Conservation (phyloP, 2,329 filamentous ascomycete genomes). For the Colletotrichum cordylinicola region DNA sequence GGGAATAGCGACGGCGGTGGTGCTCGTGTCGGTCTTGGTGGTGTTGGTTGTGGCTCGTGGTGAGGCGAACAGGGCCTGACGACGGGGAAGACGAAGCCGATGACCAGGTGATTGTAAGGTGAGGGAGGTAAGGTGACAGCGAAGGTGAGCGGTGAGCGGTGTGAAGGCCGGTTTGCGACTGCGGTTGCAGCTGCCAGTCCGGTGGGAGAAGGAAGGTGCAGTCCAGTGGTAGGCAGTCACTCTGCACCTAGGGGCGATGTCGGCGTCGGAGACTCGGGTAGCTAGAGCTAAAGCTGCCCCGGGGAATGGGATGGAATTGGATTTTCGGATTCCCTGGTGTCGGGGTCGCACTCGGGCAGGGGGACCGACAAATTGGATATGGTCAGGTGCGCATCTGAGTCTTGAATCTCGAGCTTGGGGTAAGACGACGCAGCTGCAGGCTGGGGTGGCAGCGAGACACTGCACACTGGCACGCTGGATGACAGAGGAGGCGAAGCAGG, state of each 20-base stretch:
- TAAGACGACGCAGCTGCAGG: slow-evolving; percentile 1
- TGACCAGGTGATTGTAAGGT: not conserved
- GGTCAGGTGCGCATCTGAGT: slow-evolving; percentile 11
- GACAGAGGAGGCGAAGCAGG: not conserved
- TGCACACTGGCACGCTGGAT: not conserved
- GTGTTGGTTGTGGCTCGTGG: not conserved
- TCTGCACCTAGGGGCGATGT: slow-evolving; percentile 11
- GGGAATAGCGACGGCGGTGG: not conserved
- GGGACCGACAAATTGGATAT: slow-evolving; percentile 13
- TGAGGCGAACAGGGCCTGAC: not conserved
- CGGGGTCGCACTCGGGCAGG: slow-evolving; percentile 4
- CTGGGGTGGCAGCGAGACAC: not conserved
- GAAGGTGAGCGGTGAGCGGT: slow-evolving; percentile 4
- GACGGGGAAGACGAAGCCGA: not conserved
- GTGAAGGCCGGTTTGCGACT: not conserved
- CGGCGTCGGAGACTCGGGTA: slow-evolving; percentile 17
- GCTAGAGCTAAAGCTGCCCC: not conserved
- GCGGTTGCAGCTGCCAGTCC: not conserved
- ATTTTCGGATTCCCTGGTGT: not conserved
- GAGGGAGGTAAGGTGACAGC: not conserved
- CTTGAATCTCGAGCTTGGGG: not conserved
- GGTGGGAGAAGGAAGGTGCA: not conserved
- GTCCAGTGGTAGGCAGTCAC: no score
- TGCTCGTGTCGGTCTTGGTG: not conserved
- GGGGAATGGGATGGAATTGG: not conserved